phyloP scores from a whole-genome alignment of 2,329 filamentous ascomycete genomes.

The Cordyceps cicadae region DNA sequence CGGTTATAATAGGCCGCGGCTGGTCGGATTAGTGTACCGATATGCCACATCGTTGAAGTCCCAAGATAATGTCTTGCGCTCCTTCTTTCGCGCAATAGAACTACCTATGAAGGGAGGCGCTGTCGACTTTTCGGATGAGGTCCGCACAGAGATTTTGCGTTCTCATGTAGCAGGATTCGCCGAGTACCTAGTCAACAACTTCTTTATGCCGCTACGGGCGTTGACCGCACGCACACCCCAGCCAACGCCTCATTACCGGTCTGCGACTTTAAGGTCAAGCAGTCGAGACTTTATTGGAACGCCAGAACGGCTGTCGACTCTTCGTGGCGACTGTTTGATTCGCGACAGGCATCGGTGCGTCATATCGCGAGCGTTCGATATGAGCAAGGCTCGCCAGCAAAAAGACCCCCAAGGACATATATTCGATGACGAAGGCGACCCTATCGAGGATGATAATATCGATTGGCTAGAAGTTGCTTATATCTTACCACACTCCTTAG shows the following conservation, averaged over 20 bases:
- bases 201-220: background rate
- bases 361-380: background rate
- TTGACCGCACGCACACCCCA: background rate
- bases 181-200: background rate
- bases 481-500: constrained; percentile 14
- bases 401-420: background rate
- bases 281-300: background rate
- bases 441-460: constrained; percentile 1
- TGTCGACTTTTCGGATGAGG: background rate
- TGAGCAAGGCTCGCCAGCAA: background rate
- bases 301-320: background rate
- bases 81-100: background rate
- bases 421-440: background rate
- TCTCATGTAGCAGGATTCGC: background rate
- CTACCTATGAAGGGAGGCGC: background rate
- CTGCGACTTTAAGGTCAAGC: background rate
- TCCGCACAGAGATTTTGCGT: background rate
- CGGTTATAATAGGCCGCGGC: background rate
- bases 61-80: background rate
- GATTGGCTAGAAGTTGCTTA: constrained; percentile 14
- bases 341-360: background rate
- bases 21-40: background rate
- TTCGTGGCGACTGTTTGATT: background rate
- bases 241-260: background rate
- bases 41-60: background rate